These are phyloP conservation scores for Abrus pulchellus DNA, from an alignment of 306 rosid species.

Conservation along the genomic window DNA sequence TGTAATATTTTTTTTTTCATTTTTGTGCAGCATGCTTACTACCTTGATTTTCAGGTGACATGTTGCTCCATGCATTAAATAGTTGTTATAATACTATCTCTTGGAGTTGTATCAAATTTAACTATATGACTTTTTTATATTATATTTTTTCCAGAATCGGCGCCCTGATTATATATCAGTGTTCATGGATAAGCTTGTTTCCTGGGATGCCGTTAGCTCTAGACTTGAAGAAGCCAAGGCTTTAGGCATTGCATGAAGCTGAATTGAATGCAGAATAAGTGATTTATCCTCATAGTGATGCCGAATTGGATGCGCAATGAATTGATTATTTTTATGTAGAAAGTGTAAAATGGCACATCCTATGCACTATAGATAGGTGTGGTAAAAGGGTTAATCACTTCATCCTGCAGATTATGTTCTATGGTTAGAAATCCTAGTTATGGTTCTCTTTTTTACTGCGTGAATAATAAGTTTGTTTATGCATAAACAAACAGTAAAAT, in stretches of 20 bases:
- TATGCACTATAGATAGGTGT: background rate
- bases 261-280: conserved; percentile 46
- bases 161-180: conserved; percentile 73
- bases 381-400: background rate
- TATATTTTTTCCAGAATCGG: conserved; percentile 56
- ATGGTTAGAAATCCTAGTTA: background rate
- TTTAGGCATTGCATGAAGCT: conserved; percentile 44
- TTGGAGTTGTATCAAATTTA: conserved; percentile 1
- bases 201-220: conserved; percentile 75
- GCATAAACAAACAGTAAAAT: background rate
- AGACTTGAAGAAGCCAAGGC: conserved; percentile 76
- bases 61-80: conserved; percentile 23
- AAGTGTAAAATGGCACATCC: background rate
- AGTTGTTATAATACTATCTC: background rate
- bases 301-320: background rate
- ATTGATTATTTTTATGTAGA: background rate
- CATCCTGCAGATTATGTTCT: conserved; percentile 27
- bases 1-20: background rate
- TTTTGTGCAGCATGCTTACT: conserved; percentile 87
- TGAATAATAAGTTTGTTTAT: conserved; percentile 1
- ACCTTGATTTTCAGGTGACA: conserved; percentile 85
- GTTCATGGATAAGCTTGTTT: conserved; percentile 75
- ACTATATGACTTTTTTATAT: conserved; percentile 8
- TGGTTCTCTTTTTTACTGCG: background rate
- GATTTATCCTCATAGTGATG: background rate